Conservation (phyloP, 192 early-diverging fungal species). For the Coemansia sp. region DNA sequence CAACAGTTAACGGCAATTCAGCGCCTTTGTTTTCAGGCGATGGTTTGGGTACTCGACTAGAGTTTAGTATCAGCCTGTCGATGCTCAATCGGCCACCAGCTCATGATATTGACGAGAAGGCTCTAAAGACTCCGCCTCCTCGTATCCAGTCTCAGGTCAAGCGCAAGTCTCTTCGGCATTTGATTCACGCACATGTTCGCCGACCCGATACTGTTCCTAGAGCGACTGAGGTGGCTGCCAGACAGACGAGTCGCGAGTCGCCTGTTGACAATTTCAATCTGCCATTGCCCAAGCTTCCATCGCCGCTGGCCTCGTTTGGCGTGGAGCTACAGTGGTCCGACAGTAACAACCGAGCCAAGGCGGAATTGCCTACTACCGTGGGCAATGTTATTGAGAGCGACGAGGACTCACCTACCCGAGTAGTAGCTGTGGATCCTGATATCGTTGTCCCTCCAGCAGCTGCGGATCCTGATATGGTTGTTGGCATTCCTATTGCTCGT, state of each 20-base stretch:
- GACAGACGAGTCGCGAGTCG: background rate
- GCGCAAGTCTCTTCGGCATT: constrained; percentile 10
- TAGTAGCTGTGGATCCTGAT: background rate
- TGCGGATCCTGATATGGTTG: background rate
- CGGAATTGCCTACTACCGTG: background rate
- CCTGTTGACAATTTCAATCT: background rate
- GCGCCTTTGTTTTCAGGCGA: constrained; percentile 11
- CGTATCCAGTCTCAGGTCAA: constrained; percentile 10
- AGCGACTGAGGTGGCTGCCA: background rate
- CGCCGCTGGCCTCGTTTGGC: constrained; percentile 26
- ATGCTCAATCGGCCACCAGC: constrained; percentile 16
- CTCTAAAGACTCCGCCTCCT: background rate
- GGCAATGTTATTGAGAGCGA: constrained; percentile 2
- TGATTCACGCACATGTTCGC: constrained; percentile 1
- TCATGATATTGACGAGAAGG: background rate
- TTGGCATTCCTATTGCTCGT: background rate
- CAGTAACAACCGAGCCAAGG: background rate
- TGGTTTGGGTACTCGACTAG: constrained; percentile 13
- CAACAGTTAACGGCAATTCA: background rate
- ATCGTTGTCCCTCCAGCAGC: too few relatives aligned
- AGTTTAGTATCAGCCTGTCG: constrained; percentile 29
- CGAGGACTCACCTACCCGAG: background rate
- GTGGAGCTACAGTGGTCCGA: constrained; percentile 7
- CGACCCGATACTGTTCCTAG: background rate
- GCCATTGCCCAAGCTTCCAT: constrained; percentile 26